A percentile compares a stretch with the other conserved stretches of the same genome.
Evolutionary conservation across 2,329 filamentous ascomycete genomes (phyloP).

Genomic region (Ophiocordyceps camponoti-leonardi): DNA sequence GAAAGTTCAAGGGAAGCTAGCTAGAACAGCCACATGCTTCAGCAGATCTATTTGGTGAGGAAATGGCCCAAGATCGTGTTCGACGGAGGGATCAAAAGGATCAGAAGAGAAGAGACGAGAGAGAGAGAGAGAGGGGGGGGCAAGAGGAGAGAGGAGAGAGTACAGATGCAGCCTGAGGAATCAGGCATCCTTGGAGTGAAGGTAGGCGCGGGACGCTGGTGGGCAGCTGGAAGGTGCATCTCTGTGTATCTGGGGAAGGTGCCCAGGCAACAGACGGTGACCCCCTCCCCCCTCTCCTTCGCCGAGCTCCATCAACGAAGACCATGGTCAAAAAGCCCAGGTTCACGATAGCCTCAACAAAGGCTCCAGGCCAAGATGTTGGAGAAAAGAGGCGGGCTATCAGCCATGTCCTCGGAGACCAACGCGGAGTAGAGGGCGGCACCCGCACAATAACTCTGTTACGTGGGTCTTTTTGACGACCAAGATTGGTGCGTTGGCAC

Average conservation of each 20-base stretch:
- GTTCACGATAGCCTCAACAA: neutral
- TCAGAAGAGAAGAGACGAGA: no score
- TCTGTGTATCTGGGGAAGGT: neutral
- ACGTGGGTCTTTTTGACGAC: neutral
- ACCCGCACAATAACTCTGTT: neutral
- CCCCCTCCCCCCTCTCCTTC: no score
- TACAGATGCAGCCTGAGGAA: neutral
- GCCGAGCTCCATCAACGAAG: neutral
- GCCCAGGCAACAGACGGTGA: neutral
- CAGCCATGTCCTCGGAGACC: neutral
- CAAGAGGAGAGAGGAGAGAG: no score
- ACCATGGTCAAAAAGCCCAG: neutral
- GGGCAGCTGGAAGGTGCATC: neutral
- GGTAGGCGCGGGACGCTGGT: neutral
- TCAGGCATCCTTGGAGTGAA: neutral
- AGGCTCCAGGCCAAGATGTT: neutral
- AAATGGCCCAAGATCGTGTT: no score
- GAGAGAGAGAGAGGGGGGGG: no score
- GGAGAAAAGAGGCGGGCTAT: neutral
- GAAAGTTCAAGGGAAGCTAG: no score
- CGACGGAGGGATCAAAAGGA: no score
- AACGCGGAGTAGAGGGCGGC: neutral
- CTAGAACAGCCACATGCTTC: no score
- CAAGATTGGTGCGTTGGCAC: neutral
- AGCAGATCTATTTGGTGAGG: no score